These are phyloP conservation scores for Rhodotorula kratochvilovae DNA, from an alignment of 768 basidiomycete species.

Conservation along the genomic window DNA sequence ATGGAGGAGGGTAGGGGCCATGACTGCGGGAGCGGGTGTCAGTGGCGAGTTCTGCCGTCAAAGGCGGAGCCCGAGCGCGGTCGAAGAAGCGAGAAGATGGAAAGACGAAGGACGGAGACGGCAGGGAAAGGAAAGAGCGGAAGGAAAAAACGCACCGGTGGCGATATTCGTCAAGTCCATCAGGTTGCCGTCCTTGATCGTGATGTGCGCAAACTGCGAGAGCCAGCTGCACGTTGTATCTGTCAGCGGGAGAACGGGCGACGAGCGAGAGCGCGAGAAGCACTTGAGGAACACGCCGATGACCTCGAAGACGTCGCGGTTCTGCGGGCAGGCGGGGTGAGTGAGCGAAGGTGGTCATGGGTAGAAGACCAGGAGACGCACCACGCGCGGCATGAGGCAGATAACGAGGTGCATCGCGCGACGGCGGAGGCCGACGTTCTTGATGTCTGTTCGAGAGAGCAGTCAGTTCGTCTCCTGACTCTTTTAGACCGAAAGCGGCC, in stretches of 20 bases:
- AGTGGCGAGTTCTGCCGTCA: not conserved
- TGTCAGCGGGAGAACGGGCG: not conserved
- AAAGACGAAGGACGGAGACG: no score
- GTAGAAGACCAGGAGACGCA: not conserved
- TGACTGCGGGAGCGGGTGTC: not conserved
- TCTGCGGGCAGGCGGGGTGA: not conserved
- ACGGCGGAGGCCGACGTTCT: constrained; percentile 6
- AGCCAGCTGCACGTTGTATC: not conserved
- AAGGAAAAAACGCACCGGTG: not conserved
- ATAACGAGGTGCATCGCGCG: constrained; percentile 26
- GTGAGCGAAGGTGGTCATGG: not conserved
- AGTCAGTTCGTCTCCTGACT: no score
- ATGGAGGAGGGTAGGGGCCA: constrained; percentile 29
- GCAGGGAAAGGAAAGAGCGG: not conserved
- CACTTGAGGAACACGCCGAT: constrained; percentile 31
- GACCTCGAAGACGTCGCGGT: constrained; percentile 32
- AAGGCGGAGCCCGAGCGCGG: no score
- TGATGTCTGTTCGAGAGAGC: no score
- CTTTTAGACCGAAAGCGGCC: no score
- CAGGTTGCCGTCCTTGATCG: constrained; percentile 17
- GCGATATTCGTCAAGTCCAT: constrained; percentile 24
- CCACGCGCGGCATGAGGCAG: constrained; percentile 30
- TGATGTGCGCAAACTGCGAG: constrained; percentile 17
- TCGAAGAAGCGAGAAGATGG: no score
- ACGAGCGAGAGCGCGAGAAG: not conserved